A percentile compares a stretch with the other conserved stretches of the same genome.
Conservation (phyloP, 108 stramenopile species). For the Nitzschia sp. region DNA sequence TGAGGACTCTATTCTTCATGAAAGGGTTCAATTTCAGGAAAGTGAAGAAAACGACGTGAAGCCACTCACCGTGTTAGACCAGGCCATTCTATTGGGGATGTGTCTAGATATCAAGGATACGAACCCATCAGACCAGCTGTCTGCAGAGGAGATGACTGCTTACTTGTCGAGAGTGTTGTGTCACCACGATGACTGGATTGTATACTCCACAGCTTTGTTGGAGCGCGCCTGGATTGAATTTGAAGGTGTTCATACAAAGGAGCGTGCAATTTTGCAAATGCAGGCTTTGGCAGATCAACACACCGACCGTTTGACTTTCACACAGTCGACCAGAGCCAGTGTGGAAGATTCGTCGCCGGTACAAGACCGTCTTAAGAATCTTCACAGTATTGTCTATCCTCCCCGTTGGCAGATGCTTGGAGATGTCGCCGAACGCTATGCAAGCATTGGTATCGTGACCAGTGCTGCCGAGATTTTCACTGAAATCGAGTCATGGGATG, state of each 20-base stretch:
- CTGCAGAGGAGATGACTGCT: slow-evolving; percentile 94
- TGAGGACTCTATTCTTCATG: slow-evolving; percentile 86
- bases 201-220: slow-evolving; percentile 90
- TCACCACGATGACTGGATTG: slow-evolving; percentile 91
- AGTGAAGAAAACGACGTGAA: slow-evolving; percentile 53
- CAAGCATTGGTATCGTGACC: slow-evolving; percentile 82
- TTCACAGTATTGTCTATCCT: slow-evolving; percentile 92
- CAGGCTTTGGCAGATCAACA: slow-evolving; percentile 97
- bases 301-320: slow-evolving; percentile 77
- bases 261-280: slow-evolving; percentile 92
- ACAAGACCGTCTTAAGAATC: slow-evolving; percentile 77
- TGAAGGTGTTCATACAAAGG: slow-evolving; percentile 72
- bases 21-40: slow-evolving; percentile 77
- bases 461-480: slow-evolving; percentile 92
- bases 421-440: slow-evolving; percentile 91
- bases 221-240: slow-evolving; percentile 95
- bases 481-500: slow-evolving; percentile 96
- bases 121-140: slow-evolving; percentile 92
- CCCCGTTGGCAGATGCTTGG: slow-evolving; percentile 91
- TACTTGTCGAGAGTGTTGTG: slow-evolving; percentile 86
- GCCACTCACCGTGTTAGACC: slow-evolving; percentile 74
- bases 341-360: slow-evolving; percentile 91
- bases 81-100: slow-evolving; percentile 86
- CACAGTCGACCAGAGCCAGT: slow-evolving; percentile 78
- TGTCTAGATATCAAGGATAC: slow-evolving; percentile 95